Evolutionary conservation across 306 rosid genomes (phyloP), one percentile per base, ranked within the genome.

Genomic region (Medicago lupulina): DNA sequence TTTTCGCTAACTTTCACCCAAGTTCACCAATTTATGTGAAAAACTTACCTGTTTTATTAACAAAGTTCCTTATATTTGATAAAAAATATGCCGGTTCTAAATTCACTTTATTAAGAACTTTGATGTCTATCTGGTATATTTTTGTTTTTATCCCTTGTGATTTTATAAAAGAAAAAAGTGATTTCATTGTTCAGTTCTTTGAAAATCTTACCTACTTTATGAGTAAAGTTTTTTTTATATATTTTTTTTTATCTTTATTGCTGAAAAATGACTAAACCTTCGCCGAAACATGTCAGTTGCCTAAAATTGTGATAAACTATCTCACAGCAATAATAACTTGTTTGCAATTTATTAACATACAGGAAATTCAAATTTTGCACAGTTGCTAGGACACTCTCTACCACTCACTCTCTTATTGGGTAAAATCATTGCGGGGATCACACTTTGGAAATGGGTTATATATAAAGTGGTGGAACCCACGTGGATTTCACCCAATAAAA

Each of bases 11-110:
- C 73, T 62, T 61, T 50, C 74, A n/a, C 71, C 58, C 38, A 49
- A 64, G 3, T 57, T 75, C 77, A 14, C 67, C 17, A 53, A 11
- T 61, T 61, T 41, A 61, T 50, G 41, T 16, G 9, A 54, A 41
- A 63, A 76, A 70, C 61, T 60, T 51, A 36, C 15, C 47, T 80
- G 19, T 73, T 17, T 68, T n/a, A 15, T 68, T n/a, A 67, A 39
- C 47, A 53, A 40, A 16, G 40, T 49, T 19, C 13, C 40, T 31
- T 21, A 6, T 34, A 18, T 66, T 58, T 57, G 18, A 57, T 25
- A 7, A 57, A 18, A 73, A 16, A 57, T 31, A 57, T 66, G 4
- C 19, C 16, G 53, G 67, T 40, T 41, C 72, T 21, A 7, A 50
- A 63, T 50, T 53, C 23, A 17, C 51, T 79, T n/a, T 66, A 54